Conservation (phyloP, 176 grass and related monocot species). For the Oryza meyeriana region DNA sequence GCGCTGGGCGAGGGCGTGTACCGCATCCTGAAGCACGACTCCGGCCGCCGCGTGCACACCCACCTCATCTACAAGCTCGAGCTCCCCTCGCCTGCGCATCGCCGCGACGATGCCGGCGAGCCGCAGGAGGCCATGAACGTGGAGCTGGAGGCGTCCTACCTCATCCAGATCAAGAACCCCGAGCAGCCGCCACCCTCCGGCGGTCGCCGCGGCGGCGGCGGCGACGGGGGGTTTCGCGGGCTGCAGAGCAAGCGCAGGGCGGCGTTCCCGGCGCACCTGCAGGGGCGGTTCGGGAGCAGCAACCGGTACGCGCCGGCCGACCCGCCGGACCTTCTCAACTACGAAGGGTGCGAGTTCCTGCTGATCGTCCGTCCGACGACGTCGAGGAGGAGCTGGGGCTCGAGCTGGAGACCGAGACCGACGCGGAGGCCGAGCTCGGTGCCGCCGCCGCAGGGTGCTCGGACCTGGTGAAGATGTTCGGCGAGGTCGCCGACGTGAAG, state of each 20-base stretch:
- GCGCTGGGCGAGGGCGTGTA: constrained; percentile 84
- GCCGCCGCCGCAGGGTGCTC: constrained; percentile 31
- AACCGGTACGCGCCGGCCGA: constrained; percentile 52
- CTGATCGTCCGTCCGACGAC: constrained; percentile 79
- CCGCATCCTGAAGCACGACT: constrained; percentile 65
- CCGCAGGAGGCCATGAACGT: constrained; percentile 72
- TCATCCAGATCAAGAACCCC: constrained; percentile 93
- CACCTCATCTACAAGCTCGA: constrained; percentile 96
- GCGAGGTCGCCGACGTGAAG: constrained; percentile 57
- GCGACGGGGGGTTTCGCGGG: constrained; percentile 47
- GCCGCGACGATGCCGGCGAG: background rate
- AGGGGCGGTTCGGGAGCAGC: constrained; percentile 55
- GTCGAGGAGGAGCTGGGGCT: constrained; percentile 77
- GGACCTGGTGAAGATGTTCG: constrained; percentile 72
- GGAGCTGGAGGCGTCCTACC: constrained; percentile 75
- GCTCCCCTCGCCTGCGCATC: constrained; percentile 24
- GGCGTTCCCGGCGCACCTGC: constrained; percentile 59
- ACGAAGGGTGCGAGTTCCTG: constrained; percentile 88
- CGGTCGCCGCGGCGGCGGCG: background rate
- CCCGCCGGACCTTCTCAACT: constrained; percentile 79
- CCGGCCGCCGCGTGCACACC: constrained; percentile 43
- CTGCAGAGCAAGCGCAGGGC: constrained; percentile 69
- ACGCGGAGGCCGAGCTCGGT: background rate
- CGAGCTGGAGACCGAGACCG: constrained; percentile 39
- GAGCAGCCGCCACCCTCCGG: constrained; percentile 22